Evolutionary conservation across 1,284 basidiomycete species (phyloP), one percentile per base, ranked within the genome.

Genomic region (Boletus sp.): DNA sequence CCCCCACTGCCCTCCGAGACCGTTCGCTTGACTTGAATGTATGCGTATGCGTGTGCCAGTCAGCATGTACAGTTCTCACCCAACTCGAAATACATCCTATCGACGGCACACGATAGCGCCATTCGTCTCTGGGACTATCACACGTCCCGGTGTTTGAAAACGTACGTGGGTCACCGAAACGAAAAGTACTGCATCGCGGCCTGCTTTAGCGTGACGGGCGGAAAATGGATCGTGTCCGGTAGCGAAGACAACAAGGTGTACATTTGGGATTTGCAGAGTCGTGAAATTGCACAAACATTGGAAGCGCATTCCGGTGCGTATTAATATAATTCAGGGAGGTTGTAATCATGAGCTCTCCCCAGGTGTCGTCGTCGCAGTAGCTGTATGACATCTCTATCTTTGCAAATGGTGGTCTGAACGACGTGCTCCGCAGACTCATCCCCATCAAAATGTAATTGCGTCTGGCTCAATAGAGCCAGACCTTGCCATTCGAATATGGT

Each of bases 81-180:
- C 1, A 94, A 94, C 57, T 91, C 90, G 4, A 89, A 90, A 69
- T 95, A 93, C 65, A 86, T 99, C 45, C 78, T 98, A 40, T 90
- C 91, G 1, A 88, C 92, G 0, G 88, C 94, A 0, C 85, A 98
- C 56, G 94, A 97, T 60, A 91, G 83, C 51, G 83, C 88, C 0
- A 89, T 98, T 53, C 81, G 95, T 0, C 74, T 99, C 12, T 98
- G 96, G 93, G 92, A 97, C 61, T 93, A 95, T 61, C 90, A 94
- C 58, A 90, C 88, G 0, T 87, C 88, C 2, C 85, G 91, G 51
- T 91, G 92, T 55, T 73, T 99, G 37, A 98, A 98, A 70, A 94
- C 94, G 1, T 94, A 94, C 66, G 73, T 73, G 1, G 91, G 89
- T 0, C 92, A 95, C 64, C 71, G 67, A 16, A 95, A 94, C 67